phyloP scores from a whole-genome alignment of 108 stramenopile species.

The Parietichytrium sp. region DNA sequence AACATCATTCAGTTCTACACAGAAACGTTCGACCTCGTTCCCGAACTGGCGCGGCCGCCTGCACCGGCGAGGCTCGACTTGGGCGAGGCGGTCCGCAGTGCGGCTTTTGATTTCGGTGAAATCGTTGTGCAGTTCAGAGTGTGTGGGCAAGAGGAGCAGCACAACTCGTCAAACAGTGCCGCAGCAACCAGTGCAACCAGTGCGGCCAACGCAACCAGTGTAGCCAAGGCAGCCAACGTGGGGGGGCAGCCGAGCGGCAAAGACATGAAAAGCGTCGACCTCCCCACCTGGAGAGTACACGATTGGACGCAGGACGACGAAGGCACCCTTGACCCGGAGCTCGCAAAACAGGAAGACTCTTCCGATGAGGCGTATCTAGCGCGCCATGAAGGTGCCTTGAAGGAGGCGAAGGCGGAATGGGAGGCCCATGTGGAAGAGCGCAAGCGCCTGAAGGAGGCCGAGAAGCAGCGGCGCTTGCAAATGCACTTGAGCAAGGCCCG shows the following conservation, averaged over 20 bases:
- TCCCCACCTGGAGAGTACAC: slow-evolving; percentile 15
- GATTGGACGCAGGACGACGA: slow-evolving; percentile 2
- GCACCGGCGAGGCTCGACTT: background rate
- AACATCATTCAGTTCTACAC: background rate
- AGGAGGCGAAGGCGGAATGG: slow-evolving; percentile 16
- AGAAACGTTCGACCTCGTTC: background rate
- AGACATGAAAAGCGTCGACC: background rate
- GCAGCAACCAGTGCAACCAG: background rate
- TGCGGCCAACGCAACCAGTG: background rate
- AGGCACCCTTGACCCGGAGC: background rate
- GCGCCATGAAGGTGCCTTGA: background rate
- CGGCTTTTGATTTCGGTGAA: slow-evolving; percentile 12
- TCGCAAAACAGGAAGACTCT: background rate
- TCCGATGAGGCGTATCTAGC: background rate
- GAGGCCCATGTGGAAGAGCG: slow-evolving; percentile 16
- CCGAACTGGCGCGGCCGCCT: background rate
- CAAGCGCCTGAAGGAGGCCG: slow-evolving; percentile 14
- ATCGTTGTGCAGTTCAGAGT: slow-evolving; percentile 24
- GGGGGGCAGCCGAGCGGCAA: background rate
- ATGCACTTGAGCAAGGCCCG: background rate
- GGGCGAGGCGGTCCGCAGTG: background rate
- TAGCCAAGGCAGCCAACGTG: background rate
- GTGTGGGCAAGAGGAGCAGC: background rate
- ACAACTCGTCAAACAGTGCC: background rate
- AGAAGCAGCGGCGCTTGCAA: background rate